Evolutionary conservation across 306 rosid genomes (phyloP).

Genomic region (Parietaria judaica): DNA sequence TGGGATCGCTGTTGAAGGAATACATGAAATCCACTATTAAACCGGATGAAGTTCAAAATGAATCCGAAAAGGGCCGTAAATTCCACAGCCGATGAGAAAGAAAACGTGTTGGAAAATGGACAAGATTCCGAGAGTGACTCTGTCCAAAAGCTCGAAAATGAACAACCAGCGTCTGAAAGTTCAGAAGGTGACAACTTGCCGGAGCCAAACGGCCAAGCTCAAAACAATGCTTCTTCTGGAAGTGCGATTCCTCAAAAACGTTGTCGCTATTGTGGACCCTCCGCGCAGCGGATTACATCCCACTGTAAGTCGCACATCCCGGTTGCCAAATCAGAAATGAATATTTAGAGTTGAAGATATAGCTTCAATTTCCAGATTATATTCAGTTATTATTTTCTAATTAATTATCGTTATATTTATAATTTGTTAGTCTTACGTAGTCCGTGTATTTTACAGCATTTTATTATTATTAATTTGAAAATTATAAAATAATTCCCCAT

Average conservation of each 20-base stretch:
- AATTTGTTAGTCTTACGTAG: too few species aligned
- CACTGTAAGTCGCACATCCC: constrained; percentile 49
- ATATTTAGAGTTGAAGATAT: not conserved
- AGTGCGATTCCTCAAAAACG: constrained; percentile 45
- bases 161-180: constrained; percentile 26
- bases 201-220: constrained; percentile 32
- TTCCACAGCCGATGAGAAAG: constrained; percentile 23
- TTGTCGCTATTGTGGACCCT: constrained; percentile 96
- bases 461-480: too few species aligned
- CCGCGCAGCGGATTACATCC: constrained; percentile 97
- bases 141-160: constrained; percentile 35
- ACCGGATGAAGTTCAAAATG: constrained; percentile 30
- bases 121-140: constrained; percentile 27
- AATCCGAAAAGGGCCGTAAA: constrained; percentile 23
- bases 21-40: constrained; percentile 39
- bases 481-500: too few species aligned
- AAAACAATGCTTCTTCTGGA: constrained; percentile 32
- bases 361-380: not conserved
- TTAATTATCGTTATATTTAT: too few species aligned
- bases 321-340: not conserved
- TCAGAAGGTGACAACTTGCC: constrained; percentile 27
- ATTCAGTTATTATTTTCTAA: too few species aligned
- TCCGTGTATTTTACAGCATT: too few species aligned
- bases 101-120: constrained; percentile 7
- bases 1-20: constrained; percentile 81